Percentiles rank a stretch among this genome's conserved stretches.
These are phyloP conservation scores for Chaetothyriales sp. DNA, from an alignment of 2,329 filamentous ascomycete genomes.

Conservation along the genomic window DNA sequence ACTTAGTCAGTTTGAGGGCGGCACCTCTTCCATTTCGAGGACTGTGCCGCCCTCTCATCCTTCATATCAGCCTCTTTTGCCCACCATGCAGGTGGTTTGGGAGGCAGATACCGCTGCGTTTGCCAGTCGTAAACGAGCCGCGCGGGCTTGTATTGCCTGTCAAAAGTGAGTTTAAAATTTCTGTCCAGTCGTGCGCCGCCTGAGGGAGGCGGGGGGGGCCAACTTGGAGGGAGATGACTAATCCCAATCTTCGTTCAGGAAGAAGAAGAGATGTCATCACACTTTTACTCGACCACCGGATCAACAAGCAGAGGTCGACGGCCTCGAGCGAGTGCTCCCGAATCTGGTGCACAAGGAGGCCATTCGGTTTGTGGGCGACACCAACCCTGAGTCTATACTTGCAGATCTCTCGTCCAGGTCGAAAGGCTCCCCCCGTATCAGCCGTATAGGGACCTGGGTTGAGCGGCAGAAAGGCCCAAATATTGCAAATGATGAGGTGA, in stretches of 20 bases:
- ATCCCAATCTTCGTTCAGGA: neutral
- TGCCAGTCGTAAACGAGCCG: constrained; percentile 16
- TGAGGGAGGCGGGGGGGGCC: no score
- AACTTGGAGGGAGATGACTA: neutral
- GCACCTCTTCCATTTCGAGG: neutral
- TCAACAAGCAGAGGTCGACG: constrained; percentile 15
- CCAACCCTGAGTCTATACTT: constrained; percentile 28
- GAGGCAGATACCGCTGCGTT: constrained; percentile 16
- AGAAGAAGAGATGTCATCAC: constrained; percentile 18
- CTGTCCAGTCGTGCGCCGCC: neutral
- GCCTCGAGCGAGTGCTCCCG: constrained; percentile 12
- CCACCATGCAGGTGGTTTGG: constrained; percentile 14
- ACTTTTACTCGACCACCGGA: constrained; percentile 15
- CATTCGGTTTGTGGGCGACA: constrained; percentile 26
- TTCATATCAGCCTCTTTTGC: neutral
- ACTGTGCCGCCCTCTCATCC: neutral
- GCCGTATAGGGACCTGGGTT: constrained; percentile 16
- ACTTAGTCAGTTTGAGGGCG: neutral
- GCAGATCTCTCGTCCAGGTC: constrained; percentile 14
- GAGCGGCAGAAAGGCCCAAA: constrained; percentile 8
- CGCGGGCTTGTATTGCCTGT: constrained; percentile 9
- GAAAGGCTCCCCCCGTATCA: constrained; percentile 11
- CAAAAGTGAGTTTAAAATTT: neutral
- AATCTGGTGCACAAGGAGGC: constrained; percentile 17
- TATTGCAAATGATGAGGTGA: neutral